phyloP scores from a whole-genome alignment of 257 asterid genomes.

The Ehretia macrophylla region DNA sequence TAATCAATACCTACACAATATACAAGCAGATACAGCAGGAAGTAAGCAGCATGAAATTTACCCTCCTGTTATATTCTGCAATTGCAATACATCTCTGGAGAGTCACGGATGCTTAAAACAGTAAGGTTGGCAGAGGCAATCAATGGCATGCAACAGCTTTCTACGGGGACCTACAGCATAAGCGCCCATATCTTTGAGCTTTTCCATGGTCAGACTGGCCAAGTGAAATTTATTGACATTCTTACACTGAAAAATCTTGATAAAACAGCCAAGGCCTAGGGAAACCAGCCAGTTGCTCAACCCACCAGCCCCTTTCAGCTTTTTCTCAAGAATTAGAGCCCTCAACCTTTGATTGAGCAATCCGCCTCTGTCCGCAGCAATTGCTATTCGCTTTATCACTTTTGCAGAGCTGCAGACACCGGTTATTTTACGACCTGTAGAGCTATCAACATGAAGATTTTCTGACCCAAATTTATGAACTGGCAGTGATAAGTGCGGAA shows the following conservation, averaged over 20 bases:
- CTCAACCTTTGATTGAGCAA: constrained; percentile 53
- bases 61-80: too few relatives aligned
- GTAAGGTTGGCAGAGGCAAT: constrained; percentile 84
- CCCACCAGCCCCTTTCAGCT: constrained; percentile 74
- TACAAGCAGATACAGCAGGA: too few relatives aligned
- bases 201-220: constrained; percentile 70
- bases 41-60: too few relatives aligned
- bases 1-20: too few relatives aligned
- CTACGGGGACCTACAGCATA: constrained; percentile 88
- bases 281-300: constrained; percentile 81
- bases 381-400: constrained; percentile 28
- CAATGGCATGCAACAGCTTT: constrained; percentile 88
- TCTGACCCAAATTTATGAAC: constrained; percentile 25
- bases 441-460: constrained; percentile 26
- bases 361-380: constrained; percentile 29
- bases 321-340: constrained; percentile 52
- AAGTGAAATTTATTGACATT: constrained; percentile 60
- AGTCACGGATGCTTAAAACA: constrained; percentile 48
- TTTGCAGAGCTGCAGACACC: constrained; percentile 20
- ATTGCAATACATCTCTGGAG: too few relatives aligned
- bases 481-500: constrained; percentile 26
- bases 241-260: constrained; percentile 51
- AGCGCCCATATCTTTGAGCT: constrained; percentile 88
- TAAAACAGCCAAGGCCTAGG: constrained; percentile 62
- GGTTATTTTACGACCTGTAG: constrained; percentile 15